These are phyloP conservation scores for Crithidia expoeki DNA, from an alignment of 208 protist genomes.

Conservation along the genomic window DNA sequence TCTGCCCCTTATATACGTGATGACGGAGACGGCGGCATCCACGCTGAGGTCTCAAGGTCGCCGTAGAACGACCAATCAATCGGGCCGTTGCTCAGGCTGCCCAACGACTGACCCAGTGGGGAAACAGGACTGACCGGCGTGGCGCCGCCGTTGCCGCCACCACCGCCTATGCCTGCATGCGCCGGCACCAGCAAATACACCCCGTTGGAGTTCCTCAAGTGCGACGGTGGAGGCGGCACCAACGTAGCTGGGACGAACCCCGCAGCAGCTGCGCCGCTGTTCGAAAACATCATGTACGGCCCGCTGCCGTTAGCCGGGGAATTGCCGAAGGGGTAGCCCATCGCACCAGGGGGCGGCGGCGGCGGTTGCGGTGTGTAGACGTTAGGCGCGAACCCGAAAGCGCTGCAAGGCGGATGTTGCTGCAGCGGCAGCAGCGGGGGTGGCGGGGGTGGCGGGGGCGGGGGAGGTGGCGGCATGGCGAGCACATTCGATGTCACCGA, in stretches of 20 bases:
- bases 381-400: constrained; percentile 22
- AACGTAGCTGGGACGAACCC: constrained; percentile 19
- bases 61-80: constrained; percentile 52
- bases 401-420: not conserved
- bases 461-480: constrained; percentile 6
- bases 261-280: not conserved
- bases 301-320: not conserved
- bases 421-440: constrained; percentile 11
- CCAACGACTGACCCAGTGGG: constrained; percentile 23
- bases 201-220: constrained; percentile 24
- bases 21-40: constrained; percentile 29
- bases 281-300: constrained; percentile 30
- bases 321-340: constrained; percentile 13
- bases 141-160: constrained; percentile 2
- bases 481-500: too few species aligned
- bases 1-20: constrained; percentile 9
- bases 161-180: not conserved
- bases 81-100: constrained; percentile 27
- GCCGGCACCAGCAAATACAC: constrained; percentile 26
- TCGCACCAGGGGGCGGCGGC: constrained; percentile 5
- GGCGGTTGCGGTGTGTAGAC: constrained; percentile 10
- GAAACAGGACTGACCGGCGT: constrained; percentile 13
- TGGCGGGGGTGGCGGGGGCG: constrained; percentile 7
- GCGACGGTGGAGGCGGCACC: constrained; percentile 16
- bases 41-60: constrained; percentile 34